phyloP scores from a whole-genome alignment of 805 yeast genomes.

The Kodamaea nitidulidarum region DNA sequence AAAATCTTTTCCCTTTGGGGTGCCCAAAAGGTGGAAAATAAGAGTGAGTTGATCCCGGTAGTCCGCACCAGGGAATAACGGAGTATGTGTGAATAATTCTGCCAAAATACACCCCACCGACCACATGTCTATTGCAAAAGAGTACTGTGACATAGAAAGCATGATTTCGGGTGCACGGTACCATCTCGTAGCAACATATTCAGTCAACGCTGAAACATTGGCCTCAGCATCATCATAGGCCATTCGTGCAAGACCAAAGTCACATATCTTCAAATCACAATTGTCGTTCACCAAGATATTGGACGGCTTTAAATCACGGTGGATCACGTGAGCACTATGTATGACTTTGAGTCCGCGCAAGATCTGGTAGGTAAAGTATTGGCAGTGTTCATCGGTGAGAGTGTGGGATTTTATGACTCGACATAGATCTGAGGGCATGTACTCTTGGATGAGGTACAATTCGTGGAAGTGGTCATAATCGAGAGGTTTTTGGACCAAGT shows the following conservation, averaged over 20 bases:
- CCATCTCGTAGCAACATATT: conserved; percentile 84
- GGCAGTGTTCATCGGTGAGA: conserved; percentile 63
- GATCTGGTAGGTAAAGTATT: conserved; percentile 67
- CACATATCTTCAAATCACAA: conserved; percentile 75
- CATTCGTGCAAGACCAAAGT: conserved; percentile 67
- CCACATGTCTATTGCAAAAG: conserved; percentile 79
- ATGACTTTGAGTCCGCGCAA: conserved; percentile 66
- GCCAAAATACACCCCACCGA: conserved; percentile 76
- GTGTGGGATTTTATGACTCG: conserved; percentile 54
- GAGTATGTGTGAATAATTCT: conserved; percentile 58
- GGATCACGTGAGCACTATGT: conserved; percentile 71
- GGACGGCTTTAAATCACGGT: conserved; percentile 74
- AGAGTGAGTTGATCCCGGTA: conserved; percentile 64
- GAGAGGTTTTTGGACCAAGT: conserved; percentile 63
- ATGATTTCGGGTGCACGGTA: conserved; percentile 82
- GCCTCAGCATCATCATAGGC: conserved; percentile 15
- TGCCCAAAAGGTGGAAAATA: conserved; percentile 66
- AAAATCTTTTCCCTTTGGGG: conserved; percentile 43
- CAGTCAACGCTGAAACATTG: conserved; percentile 53
- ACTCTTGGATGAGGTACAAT: conserved; percentile 71
- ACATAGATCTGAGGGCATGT: conserved; percentile 73
- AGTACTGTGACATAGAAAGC: conserved; percentile 67
- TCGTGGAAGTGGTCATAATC: conserved; percentile 60
- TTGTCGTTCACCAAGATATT: conserved; percentile 63
- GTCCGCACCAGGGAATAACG: conserved; percentile 73